These are phyloP conservation scores for Ensete ventricosum DNA, from an alignment of 176 grass and related monocot genomes.

Conservation along the genomic window DNA sequence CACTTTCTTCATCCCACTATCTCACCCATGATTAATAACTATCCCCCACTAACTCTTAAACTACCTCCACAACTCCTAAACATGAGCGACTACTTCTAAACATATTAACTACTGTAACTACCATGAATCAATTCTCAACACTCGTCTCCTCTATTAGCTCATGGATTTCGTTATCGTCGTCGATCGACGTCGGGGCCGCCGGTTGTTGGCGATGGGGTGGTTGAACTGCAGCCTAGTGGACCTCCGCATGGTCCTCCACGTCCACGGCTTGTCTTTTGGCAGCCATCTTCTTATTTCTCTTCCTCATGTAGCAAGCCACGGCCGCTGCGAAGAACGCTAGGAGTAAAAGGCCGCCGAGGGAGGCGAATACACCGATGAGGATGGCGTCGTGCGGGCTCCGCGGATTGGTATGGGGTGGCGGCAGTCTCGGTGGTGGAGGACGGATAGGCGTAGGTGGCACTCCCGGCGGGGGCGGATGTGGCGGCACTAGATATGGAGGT, in stretches of 20 bases:
- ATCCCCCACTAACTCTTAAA: too few species aligned
- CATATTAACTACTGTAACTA: too few species aligned
- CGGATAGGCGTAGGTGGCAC: constrained; percentile 1
- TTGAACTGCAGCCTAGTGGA: constrained; percentile 29
- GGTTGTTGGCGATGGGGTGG: constrained; percentile 26
- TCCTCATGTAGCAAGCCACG: constrained; percentile 60
- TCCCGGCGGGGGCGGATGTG: constrained; percentile 24
- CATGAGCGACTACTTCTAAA: too few species aligned
- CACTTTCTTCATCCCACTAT: too few species aligned
- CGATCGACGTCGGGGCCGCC: constrained; percentile 23
- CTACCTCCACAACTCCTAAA: too few species aligned
- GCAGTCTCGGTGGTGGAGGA: constrained; percentile 10
- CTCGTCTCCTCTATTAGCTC: constrained; percentile 22
- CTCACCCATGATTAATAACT: too few species aligned
- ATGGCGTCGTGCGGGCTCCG: constrained; percentile 29
- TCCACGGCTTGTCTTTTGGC: constrained; percentile 34
- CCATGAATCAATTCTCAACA: too few species aligned
- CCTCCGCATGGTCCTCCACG: constrained; percentile 43
- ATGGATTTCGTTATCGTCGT: constrained; percentile 59
- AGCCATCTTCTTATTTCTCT: constrained; percentile 22
- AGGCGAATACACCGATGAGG: constrained; percentile 61
- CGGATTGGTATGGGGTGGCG: constrained; percentile 24
- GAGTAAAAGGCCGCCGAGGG: constrained; percentile 47
- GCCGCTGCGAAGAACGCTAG: constrained; percentile 46
- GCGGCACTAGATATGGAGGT: neutral